Evolutionary conservation across 2,329 filamentous ascomycete species (phyloP).

Genomic region (Fonsecaea pugnacius): DNA sequence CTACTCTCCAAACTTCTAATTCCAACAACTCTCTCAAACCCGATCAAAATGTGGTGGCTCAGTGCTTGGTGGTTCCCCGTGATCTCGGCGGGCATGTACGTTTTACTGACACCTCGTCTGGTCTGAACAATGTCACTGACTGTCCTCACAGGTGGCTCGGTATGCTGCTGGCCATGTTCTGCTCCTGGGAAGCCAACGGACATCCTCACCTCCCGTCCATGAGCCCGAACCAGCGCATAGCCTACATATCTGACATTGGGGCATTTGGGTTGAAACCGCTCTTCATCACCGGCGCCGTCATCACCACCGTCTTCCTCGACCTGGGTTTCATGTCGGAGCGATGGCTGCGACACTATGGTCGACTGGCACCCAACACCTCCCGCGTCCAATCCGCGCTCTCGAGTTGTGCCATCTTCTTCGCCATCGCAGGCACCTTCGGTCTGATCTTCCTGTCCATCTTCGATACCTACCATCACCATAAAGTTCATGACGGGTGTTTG

Average conservation of each 20-base stretch:
- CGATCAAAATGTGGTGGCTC: constrained; percentile 35
- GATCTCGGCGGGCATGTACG: constrained; percentile 57
- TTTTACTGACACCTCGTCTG: not conserved
- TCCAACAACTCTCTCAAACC: not conserved
- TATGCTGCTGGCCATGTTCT: constrained; percentile 65
- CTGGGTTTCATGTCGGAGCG: constrained; percentile 79
- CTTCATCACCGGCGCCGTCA: constrained; percentile 63
- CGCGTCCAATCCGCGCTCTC: constrained; percentile 33
- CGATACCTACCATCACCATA: constrained; percentile 72
- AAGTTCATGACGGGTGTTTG: constrained; percentile 75
- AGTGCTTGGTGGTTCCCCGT: constrained; percentile 56
- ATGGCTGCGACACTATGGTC: constrained; percentile 79
- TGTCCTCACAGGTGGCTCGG: constrained; percentile 51
- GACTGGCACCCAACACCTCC: constrained; percentile 74
- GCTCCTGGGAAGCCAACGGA: constrained; percentile 59
- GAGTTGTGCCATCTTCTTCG: constrained; percentile 54
- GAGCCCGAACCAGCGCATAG: constrained; percentile 57
- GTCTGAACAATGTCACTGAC: not conserved
- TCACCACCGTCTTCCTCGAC: constrained; percentile 79
- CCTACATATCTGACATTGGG: constrained; percentile 63
- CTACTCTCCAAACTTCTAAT: not conserved
- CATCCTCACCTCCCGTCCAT: constrained; percentile 59
- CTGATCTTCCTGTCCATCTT: constrained; percentile 84
- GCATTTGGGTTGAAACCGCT: constrained; percentile 63
- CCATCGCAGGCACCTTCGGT: constrained; percentile 75